Conservation (phyloP, 1,284 basidiomycete species). For the Cryptococcus sp. region DNA sequence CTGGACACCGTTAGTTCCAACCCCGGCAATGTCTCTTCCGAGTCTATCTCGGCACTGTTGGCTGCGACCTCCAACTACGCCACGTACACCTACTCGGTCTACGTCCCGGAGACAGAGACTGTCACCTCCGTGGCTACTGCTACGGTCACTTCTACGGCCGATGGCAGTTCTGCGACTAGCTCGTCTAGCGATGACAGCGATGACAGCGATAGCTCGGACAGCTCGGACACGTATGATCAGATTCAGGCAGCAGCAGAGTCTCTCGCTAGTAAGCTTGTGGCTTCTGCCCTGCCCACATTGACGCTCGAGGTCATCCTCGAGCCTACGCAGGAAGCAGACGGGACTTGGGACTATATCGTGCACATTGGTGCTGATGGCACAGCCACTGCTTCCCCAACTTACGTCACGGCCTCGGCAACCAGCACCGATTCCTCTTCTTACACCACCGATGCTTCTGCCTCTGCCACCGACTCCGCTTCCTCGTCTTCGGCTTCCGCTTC, state of each 20-base stretch:
- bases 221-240: no score
- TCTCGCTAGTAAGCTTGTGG: conserved; percentile 32
- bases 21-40: conserved; percentile 26
- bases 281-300: conserved; percentile 44
- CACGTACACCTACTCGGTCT: conserved; percentile 44
- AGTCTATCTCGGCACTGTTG: conserved; percentile 32
- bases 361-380: conserved; percentile 49
- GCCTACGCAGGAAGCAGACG: conserved; percentile 52
- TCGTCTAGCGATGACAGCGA: conserved; percentile 2
- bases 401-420: conserved; percentile 19
- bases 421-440: conserved; percentile 18
- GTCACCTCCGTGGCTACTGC: conserved; percentile 10
- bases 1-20: conserved; percentile 35
- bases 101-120: conserved; percentile 21
- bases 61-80: conserved; percentile 31
- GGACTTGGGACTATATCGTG: conserved; percentile 51
- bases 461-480: background rate
- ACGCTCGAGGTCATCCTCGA: conserved; percentile 50
- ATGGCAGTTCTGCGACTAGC: background rate
- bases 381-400: conserved; percentile 49
- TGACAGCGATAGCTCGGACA: background rate
- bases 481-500: conserved; percentile 2
- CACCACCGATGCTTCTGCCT: conserved; percentile 5
- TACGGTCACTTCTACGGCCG: conserved; percentile 7
- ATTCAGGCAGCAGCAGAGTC: conserved; percentile 30